These are phyloP conservation scores for Candida sanyaensis DNA, from an alignment of 1,139 yeast species.

Conservation along the genomic window DNA sequence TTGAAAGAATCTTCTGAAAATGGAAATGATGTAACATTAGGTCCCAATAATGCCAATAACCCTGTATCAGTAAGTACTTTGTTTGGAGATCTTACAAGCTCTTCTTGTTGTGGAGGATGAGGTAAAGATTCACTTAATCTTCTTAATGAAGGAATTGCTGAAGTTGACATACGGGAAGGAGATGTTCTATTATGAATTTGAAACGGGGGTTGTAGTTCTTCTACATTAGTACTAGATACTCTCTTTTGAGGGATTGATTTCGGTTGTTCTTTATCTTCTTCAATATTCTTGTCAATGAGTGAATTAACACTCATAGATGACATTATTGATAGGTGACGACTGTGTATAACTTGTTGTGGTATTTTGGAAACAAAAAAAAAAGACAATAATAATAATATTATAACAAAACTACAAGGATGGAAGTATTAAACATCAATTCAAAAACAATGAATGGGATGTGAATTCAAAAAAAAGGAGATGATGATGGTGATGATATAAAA, in stretches of 20 bases:
- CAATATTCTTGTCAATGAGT: conserved; percentile 14
- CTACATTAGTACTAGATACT: background rate
- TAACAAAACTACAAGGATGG: too few species aligned
- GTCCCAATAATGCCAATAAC: conserved; percentile 49
- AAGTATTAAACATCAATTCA: too few species aligned
- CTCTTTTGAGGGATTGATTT: conserved; percentile 5
- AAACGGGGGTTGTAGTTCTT: conserved; percentile 7
- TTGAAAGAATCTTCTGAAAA: conserved; percentile 62
- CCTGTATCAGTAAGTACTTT: conserved; percentile 14
- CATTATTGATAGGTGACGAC: conserved; percentile 3
- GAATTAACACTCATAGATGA: conserved; percentile 18
- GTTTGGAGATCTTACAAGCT: conserved; percentile 7
- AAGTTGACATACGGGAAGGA: background rate
- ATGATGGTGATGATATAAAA: too few species aligned
- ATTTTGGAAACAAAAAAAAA: background rate
- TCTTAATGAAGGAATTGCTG: conserved; percentile 10
- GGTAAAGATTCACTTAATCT: conserved; percentile 9
- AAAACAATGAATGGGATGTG: background rate
- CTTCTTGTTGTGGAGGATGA: conserved; percentile 2
- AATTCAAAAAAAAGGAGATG: background rate
- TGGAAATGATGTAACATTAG: conserved; percentile 56
- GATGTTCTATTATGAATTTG: conserved; percentile 2
- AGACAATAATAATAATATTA: background rate
- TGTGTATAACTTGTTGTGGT: background rate
- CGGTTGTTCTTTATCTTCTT: conserved; percentile 3